Base-by-base conservation (phyloP, 176 grass and related monocot genomes). In the Alopecurus myosuroides region DNA sequence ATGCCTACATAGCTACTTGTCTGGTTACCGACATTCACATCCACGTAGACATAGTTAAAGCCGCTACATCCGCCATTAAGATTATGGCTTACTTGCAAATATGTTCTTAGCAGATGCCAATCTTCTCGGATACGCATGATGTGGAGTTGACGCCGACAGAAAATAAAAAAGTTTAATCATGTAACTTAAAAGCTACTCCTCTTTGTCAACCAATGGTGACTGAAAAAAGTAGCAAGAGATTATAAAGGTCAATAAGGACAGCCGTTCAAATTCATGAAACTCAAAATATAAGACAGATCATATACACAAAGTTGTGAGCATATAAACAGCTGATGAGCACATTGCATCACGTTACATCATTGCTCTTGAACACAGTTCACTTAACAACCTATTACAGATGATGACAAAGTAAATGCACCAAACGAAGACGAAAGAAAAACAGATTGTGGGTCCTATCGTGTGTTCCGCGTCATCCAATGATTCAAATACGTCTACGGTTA, bases 401-500 rank as follows among this genome's bases (percentile, higher is more conserved):
- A 17, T 20, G 28, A 31, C 1, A 19, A 0, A 45, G 3, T 18
- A 58, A 40, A 65, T 56, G 2, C n/a, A 70, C 30, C 45, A n/a
- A 35, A 69, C n/a, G 35, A 72, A 37, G 23, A 18, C 13, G 11
- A 17, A 61, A 62, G 25, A 30, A 20, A 20, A 28, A 13, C 13
- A 22, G 15, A 39, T 3, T 0, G 18, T 42, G 52, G 18, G 51
- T 35, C 19, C 58, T 41, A 10, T 8, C 20, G 11, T 0, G 42
- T 45, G 52, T 12, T 78, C 64, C 15, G 26, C 60, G 10, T 40
- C 9, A 82, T 49, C 40, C 35, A 46, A 19, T 9, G 51, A 17
- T 25, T 98, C 89, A 95, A 67, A 99, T 99, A 64, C 91, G 86
- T 65, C 93, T 87, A 60, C 97, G 82, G 70, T 86, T 91, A 61